Percentiles rank a stretch among this genome's conserved stretches.
Evolutionary conservation across 2,329 filamentous ascomycete species (phyloP).

Genomic region (Elsinoe fawcettii): DNA sequence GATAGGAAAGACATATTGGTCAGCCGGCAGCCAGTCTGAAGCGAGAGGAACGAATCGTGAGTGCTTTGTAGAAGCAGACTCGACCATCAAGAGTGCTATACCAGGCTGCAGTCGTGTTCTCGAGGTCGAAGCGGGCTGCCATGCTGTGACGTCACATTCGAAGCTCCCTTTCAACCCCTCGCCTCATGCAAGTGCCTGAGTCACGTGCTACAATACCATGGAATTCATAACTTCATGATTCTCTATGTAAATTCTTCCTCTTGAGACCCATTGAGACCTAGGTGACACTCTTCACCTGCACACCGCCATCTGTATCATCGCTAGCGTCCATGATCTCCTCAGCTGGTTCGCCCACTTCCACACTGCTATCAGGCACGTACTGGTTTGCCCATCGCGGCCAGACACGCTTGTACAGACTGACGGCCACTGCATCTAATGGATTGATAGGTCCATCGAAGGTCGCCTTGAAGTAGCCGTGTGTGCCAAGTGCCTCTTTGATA

Average conservation of each 20-base stretch:
- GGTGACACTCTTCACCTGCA: neutral
- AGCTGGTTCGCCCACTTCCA: neutral
- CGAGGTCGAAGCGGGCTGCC: neutral
- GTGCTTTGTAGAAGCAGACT: neutral
- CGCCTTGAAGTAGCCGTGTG: conserved; percentile 99
- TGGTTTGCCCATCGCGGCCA: conserved; percentile 58
- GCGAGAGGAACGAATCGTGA: neutral
- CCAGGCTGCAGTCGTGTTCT: neutral
- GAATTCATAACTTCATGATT: neutral
- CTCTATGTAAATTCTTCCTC: neutral
- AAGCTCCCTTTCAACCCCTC: neutral
- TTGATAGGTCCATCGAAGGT: conserved; percentile 96
- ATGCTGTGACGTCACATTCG: neutral
- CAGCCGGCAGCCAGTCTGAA: neutral
- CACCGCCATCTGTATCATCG: neutral
- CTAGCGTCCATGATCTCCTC: neutral
- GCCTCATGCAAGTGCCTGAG: neutral
- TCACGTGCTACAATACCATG: too few relatives aligned
- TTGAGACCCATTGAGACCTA: neutral
- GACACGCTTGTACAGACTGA: conserved; percentile 56
- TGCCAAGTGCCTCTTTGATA: conserved; percentile 89
- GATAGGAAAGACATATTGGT: conserved; percentile 5
- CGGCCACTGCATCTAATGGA: conserved; percentile 85
- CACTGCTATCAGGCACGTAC: conserved; percentile 18
- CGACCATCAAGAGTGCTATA: neutral